phyloP scores from a whole-genome alignment of 257 asterid species.

The Fraxinus anomala region DNA sequence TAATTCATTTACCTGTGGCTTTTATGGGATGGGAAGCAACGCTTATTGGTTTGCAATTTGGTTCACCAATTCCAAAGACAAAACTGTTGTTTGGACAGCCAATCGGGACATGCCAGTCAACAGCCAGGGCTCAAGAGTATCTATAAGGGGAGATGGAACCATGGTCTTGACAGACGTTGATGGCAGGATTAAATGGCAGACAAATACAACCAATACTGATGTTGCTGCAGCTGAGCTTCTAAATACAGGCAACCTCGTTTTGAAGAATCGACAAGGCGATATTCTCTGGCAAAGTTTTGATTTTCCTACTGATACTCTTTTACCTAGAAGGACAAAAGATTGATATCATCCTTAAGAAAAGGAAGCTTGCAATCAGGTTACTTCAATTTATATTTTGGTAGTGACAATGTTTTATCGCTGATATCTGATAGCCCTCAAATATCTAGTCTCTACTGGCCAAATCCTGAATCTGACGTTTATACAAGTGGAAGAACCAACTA shows the following conservation, averaged over 20 bases:
- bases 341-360: slow-evolving; percentile 30
- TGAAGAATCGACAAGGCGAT: slow-evolving; percentile 18
- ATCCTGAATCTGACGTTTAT: slow-evolving; percentile 16
- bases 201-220: slow-evolving; percentile 26
- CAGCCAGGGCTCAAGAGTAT: slow-evolving; percentile 32
- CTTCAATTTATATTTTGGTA: slow-evolving; percentile 37
- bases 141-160: slow-evolving; percentile 30
- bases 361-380: slow-evolving; percentile 36
- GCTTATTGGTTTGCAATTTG: slow-evolving; percentile 43
- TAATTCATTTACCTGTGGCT: slow-evolving; percentile 40
- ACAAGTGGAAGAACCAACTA: slow-evolving; percentile 33
- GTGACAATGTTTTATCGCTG: slow-evolving; percentile 38
- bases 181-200: slow-evolving; percentile 37
- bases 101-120: background rate
- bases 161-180: slow-evolving; percentile 37
- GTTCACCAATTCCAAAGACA: slow-evolving; percentile 37
- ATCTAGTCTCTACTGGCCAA: slow-evolving; percentile 43
- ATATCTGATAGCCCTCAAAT: slow-evolving; percentile 45
- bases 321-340: slow-evolving; percentile 40
- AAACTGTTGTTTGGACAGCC: background rate
- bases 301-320: slow-evolving; percentile 39
- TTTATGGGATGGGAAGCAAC: slow-evolving; percentile 29
- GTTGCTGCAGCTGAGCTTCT: slow-evolving; percentile 29
- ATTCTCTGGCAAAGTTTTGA: slow-evolving; percentile 39
- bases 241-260: slow-evolving; percentile 33